phyloP scores from a whole-genome alignment of 305 asterid genomes.

The Rubia balearica region DNA sequence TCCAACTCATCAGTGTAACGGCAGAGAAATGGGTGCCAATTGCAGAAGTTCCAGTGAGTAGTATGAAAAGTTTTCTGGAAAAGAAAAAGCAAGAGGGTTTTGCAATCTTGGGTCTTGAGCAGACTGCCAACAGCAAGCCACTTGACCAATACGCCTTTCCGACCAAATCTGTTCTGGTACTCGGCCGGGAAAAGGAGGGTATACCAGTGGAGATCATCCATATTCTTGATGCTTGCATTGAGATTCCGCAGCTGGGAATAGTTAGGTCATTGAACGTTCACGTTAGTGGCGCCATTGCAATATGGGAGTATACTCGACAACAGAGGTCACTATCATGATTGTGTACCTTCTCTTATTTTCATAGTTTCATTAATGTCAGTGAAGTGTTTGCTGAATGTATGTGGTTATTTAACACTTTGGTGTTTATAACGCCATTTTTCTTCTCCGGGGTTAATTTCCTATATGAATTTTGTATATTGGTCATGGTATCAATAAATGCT shows the following conservation, averaged over 20 bases:
- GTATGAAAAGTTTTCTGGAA: constrained; percentile 63
- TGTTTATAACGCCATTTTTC: neutral
- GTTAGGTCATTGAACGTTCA: constrained; percentile 92
- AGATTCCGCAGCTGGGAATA: constrained; percentile 90
- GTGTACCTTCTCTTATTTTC: neutral
- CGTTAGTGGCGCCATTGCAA: constrained; percentile 96
- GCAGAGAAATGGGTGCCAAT: constrained; percentile 96
- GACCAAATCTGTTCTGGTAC: constrained; percentile 63
- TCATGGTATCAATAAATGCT: neutral
- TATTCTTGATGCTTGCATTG: constrained; percentile 82
- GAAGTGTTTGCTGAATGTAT: neutral
- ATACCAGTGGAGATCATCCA: constrained; percentile 92
- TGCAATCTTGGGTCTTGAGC: constrained; percentile 85
- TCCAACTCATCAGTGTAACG: constrained; percentile 97
- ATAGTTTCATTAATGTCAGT: neutral
- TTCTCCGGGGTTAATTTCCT: neutral
- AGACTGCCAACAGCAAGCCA: constrained; percentile 88
- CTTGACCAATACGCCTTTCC: constrained; percentile 71
- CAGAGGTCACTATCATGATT: constrained; percentile 33
- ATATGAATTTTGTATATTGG: neutral
- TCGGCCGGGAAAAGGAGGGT: constrained; percentile 96
- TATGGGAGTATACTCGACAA: constrained; percentile 96
- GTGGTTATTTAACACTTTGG: neutral
- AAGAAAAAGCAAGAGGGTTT: constrained; percentile 77
- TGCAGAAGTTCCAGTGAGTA: constrained; percentile 71